phyloP scores from a whole-genome alignment of 495 filamentous ascomycete species.

The Penicillium coprophilum region DNA sequence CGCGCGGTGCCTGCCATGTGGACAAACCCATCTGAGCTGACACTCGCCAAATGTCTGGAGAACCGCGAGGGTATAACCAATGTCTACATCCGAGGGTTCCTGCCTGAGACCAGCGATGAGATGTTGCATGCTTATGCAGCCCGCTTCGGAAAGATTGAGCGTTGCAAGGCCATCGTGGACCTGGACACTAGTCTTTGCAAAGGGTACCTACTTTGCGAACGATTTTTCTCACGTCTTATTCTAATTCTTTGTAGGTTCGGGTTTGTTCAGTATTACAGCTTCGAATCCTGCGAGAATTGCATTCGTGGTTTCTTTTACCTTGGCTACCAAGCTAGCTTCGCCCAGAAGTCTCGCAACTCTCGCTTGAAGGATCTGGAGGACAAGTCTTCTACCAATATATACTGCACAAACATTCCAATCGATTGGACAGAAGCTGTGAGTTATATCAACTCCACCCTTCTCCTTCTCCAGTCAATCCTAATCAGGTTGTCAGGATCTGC shows the following conservation, averaged over 20 bases:
- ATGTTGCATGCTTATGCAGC: constrained; percentile 77
- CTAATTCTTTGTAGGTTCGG: constrained; percentile 68
- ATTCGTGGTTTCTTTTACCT: constrained; percentile 93
- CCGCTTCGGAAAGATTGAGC: constrained; percentile 87
- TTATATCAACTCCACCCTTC: constrained; percentile 2
- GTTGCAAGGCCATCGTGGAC: constrained; percentile 97
- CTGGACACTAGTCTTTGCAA: constrained; percentile 88
- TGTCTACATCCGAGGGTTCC: constrained; percentile 94
- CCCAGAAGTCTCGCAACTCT: constrained; percentile 95
- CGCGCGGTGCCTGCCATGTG: constrained; percentile 82
- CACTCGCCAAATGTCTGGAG: constrained; percentile 85
- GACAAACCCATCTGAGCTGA: constrained; percentile 68
- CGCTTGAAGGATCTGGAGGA: constrained; percentile 91
- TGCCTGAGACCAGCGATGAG: constrained; percentile 91
- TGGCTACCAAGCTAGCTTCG: constrained; percentile 96
- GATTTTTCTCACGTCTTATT: background rate
- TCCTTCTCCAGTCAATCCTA: background rate
- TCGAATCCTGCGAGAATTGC: constrained; percentile 86
- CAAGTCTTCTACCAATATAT: constrained; percentile 85
- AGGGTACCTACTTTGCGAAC: constrained; percentile 57
- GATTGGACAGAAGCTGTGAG: constrained; percentile 83
- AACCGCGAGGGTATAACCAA: constrained; percentile 88
- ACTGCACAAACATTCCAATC: constrained; percentile 92
- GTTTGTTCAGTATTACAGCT: constrained; percentile 89
- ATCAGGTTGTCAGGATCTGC: constrained; percentile 37